These are phyloP conservation scores for Conoideocrella luteorostrata DNA, from an alignment of 2,329 filamentous ascomycete genomes.

Conservation along the genomic window DNA sequence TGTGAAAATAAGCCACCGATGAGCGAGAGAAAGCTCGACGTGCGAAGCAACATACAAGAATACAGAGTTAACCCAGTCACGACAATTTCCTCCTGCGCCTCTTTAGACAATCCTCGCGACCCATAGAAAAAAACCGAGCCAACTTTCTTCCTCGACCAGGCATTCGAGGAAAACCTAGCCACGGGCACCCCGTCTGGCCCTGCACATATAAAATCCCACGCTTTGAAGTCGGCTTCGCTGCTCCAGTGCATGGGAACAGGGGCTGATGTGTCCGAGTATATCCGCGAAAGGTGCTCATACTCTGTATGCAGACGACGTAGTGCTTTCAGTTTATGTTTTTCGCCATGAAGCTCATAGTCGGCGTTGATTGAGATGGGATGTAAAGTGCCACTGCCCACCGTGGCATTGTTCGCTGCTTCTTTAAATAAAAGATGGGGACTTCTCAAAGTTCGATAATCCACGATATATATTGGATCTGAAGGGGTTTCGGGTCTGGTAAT, in stretches of 20 bases:
- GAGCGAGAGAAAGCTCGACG: conserved; percentile 10
- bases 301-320: conserved; percentile 14
- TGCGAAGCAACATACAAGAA: conserved; percentile 15
- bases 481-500: conserved; percentile 9
- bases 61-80: conserved; percentile 14
- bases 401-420: conserved; percentile 1
- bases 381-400: conserved; percentile 11
- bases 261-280: conserved; percentile 9
- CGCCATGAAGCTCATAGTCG: conserved; percentile 15
- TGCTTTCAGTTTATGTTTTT: conserved; percentile 16
- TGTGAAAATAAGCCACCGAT: conserved; percentile 14
- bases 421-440: conserved; percentile 12
- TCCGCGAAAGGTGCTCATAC: conserved; percentile 16
- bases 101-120: conserved; percentile 10
- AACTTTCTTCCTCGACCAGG: conserved; percentile 12
- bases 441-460: conserved; percentile 12
- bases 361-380: conserved; percentile 16
- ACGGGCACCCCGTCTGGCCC: conserved; percentile 15
- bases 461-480: conserved; percentile 11
- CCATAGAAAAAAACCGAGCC: conserved; percentile 16
- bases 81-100: conserved; percentile 14
- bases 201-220: conserved; percentile 17
- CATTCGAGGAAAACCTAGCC: conserved; percentile 14
- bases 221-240: conserved; percentile 13
- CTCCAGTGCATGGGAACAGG: conserved; percentile 16